Conservation (phyloP, 805 yeast species). For the Wickerhamiella australiensis region DNA sequence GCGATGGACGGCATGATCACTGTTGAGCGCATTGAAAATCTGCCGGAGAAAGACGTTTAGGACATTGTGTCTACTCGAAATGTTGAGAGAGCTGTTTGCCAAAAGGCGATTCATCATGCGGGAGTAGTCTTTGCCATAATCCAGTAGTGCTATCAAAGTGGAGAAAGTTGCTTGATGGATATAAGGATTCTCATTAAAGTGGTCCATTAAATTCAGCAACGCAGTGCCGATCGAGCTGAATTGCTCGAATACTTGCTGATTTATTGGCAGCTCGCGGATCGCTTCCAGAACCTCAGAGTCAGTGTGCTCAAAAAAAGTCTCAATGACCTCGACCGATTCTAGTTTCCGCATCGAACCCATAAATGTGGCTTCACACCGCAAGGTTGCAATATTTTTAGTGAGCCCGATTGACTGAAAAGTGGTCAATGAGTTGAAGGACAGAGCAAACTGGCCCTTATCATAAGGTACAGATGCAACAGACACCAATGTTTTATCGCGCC, state of each 20-base stretch:
- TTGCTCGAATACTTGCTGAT: neutral
- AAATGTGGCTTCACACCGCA: neutral
- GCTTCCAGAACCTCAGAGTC: neutral
- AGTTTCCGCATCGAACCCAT: neutral
- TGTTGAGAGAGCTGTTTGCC: neutral
- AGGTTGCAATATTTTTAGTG: neutral
- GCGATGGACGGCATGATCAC: neutral
- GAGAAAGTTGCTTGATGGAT: conserved; percentile 2
- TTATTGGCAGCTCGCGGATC: neutral
- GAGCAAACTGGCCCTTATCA: neutral
- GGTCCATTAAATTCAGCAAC: neutral
- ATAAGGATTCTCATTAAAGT: neutral
- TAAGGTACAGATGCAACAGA: neutral
- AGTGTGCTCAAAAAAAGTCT: neutral
- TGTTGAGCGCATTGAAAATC: neutral
- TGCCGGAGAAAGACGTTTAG: neutral
- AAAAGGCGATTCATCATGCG: neutral
- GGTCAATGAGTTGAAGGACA: neutral
- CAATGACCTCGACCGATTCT: neutral
- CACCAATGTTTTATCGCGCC: neutral
- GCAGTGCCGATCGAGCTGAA: neutral
- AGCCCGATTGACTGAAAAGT: conserved; percentile 3
- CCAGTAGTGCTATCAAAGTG: neutral
- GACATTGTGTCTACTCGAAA: neutral
- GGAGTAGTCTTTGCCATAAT: neutral